These are phyloP conservation scores for Diplosphaera chodatii DNA, from an alignment of 139 green algal genomes.

Conservation along the genomic window DNA sequence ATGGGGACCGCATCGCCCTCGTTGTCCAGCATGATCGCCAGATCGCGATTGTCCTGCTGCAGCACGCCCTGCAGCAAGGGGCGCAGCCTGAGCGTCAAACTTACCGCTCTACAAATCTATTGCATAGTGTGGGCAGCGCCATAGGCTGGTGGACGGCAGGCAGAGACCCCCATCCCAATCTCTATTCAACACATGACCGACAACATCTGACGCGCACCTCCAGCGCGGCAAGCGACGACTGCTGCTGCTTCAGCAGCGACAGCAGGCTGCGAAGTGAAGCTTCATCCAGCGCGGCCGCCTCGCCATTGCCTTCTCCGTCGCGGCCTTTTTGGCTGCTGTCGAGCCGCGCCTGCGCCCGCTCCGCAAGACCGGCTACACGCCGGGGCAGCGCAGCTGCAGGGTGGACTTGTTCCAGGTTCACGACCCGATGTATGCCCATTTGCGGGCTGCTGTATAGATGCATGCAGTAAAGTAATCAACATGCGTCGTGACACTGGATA, in stretches of 20 bases:
- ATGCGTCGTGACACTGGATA: too few species aligned
- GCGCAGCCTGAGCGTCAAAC: too few species aligned
- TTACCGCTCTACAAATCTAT: too few species aligned
- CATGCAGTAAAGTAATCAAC: too few species aligned
- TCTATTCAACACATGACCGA: too few species aligned
- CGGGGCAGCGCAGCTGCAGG: constrained; percentile 16
- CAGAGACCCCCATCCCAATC: too few species aligned
- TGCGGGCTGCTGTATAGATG: too few species aligned
- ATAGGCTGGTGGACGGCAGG: too few species aligned
- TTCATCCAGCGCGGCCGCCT: constrained; percentile 13
- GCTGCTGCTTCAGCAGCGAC: constrained; percentile 25
- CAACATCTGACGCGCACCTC: constrained; percentile 9
- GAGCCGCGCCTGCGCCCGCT: constrained; percentile 16
- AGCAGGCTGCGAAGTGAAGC: constrained; percentile 25
- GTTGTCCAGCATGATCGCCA: constrained; percentile 20
- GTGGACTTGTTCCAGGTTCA: too few species aligned
- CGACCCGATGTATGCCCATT: too few species aligned
- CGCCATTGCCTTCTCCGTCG: background rate
- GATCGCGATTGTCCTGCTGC: constrained; percentile 16
- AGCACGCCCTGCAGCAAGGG: constrained; percentile 13
- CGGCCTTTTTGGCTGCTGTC: constrained; percentile 7
- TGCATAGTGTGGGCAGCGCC: too few species aligned
- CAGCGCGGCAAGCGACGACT: constrained; percentile 19
- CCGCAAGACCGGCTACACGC: constrained; percentile 19
- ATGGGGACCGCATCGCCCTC: background rate